phyloP scores from a whole-genome alignment of 305 asterid species.

The Fraxinus latifolia region DNA sequence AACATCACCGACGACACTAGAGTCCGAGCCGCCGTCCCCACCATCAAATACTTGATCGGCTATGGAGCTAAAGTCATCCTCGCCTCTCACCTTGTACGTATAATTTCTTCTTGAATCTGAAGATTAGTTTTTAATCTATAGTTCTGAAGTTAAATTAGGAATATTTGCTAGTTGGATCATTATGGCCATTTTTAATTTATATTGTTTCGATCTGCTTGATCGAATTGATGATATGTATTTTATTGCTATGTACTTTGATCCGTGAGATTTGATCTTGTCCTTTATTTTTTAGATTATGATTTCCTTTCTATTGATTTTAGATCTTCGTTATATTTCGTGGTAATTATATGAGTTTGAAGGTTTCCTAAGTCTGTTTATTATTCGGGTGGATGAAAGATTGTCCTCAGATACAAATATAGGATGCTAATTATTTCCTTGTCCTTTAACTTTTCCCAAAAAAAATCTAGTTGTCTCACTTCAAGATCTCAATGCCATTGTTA shows the following conservation, averaged over 20 bases:
- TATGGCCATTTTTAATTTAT: neutral
- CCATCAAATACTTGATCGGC: conserved; percentile 35
- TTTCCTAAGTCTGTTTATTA: neutral
- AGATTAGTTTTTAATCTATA: neutral
- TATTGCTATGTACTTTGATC: neutral
- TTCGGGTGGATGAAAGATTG: neutral
- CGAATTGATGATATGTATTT: neutral
- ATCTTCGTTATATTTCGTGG: neutral
- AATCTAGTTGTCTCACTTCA: neutral
- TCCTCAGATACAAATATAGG: neutral
- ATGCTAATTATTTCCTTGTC: neutral
- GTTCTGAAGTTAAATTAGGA: neutral
- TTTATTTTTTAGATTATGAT: neutral
- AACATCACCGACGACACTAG: conserved; percentile 41
- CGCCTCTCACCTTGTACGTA: conserved; percentile 34
- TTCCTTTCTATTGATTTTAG: neutral
- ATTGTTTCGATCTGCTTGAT: neutral
- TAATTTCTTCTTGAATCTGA: neutral
- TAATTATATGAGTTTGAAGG: neutral
- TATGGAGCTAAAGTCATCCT: conserved; percentile 41
- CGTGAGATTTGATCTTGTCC: neutral
- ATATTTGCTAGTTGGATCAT: neutral
- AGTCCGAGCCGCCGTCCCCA: conserved; percentile 41
- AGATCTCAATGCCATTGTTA: neutral
- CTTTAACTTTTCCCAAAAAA: neutral